A percentile compares a stretch with the other conserved stretches of the same genome.
phyloP scores from a whole-genome alignment of 2,329 filamentous ascomycete genomes.

The Phoma sp. region DNA sequence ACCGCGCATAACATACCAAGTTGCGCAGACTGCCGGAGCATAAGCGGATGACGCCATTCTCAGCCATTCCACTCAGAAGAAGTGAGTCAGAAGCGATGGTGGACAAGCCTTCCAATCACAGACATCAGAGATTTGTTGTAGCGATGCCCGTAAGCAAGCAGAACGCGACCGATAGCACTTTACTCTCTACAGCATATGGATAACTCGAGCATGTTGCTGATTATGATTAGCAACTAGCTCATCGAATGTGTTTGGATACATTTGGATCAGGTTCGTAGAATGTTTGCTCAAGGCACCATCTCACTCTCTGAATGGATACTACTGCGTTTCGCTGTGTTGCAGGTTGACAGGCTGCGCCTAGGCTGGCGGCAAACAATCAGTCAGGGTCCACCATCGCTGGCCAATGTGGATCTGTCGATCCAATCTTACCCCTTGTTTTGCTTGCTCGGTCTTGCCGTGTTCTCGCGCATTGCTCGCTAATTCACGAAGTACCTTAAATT shows the following conservation, averaged over 20 bases:
- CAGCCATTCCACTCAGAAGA: too few relatives aligned
- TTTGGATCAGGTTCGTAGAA: not conserved
- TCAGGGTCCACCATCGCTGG: constrained; percentile 23
- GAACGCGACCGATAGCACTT: too few relatives aligned
- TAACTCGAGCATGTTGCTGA: not conserved
- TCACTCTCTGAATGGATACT: constrained; percentile 9
- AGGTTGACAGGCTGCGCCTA: constrained; percentile 37
- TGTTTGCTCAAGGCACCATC: not conserved
- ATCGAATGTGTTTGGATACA: not conserved
- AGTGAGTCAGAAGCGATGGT: too few relatives aligned
- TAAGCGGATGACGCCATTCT: too few relatives aligned
- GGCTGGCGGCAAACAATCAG: constrained; percentile 30
- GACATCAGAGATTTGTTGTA: too few relatives aligned
- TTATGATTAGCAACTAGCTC: not conserved
- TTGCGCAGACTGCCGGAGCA: too few relatives aligned
- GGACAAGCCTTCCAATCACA: too few relatives aligned
- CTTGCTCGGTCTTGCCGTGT: constrained; percentile 19
- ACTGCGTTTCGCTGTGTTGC: constrained; percentile 40
- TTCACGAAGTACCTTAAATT: constrained; percentile 25
- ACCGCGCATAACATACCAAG: too few relatives aligned
- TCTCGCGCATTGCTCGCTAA: constrained; percentile 24
- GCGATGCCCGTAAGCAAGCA: too few relatives aligned
- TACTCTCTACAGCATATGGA: too few relatives aligned
- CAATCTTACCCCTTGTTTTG: constrained; percentile 19
- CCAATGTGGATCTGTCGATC: constrained; percentile 22